Evolutionary conservation across 108 stramenopile genomes (phyloP), one percentile per base, ranked within the genome.

Genomic region (Skeletonema menzelii): DNA sequence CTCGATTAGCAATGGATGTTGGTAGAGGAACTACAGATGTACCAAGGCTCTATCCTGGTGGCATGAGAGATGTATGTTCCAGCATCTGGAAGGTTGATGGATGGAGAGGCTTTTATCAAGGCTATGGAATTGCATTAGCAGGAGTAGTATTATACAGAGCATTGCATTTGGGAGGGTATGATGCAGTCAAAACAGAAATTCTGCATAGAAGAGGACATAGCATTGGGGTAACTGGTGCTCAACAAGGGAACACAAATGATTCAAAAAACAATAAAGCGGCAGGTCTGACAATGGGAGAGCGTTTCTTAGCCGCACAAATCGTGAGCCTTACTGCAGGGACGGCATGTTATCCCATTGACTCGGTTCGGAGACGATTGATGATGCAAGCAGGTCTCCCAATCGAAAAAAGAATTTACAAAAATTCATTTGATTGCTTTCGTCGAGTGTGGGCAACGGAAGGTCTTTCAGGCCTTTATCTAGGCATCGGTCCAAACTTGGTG

Each of bases 331-430:
- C 85, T 24, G 96, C 97, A 31, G 97, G 96, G 6, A 95, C 93
- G 30, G 79, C 94, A 40, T 97, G 97, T 22, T 99, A 99, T 85
- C 99, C 99, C 7, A 96, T 99, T 70, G 99, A 99, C 85, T 97
- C 97, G 32, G 90, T 99, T 22, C 89, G 98, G 38, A 86, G 99
- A 13, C 87, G 98, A 57, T 77, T 99, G 61, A 97, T 97, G 97
- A 99, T 99, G 99, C 91, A 96, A 82, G 90, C 90, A 12, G 94
- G 91, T 2, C 58, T 76, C 27, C 71, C 84, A 27, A 57, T 31
- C 13, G 62, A 80, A 15, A 72, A 80, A 65, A 71, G 87, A 70
- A n/a, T 60, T 61, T 92, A 92, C 77, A 66, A 56, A 28, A 84
- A 79, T 61, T 80, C 90, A 14, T 27, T 88, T 14, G 78, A 93